Conservation (phyloP, 257 asterid species). For the Penstemon davidsonii region DNA sequence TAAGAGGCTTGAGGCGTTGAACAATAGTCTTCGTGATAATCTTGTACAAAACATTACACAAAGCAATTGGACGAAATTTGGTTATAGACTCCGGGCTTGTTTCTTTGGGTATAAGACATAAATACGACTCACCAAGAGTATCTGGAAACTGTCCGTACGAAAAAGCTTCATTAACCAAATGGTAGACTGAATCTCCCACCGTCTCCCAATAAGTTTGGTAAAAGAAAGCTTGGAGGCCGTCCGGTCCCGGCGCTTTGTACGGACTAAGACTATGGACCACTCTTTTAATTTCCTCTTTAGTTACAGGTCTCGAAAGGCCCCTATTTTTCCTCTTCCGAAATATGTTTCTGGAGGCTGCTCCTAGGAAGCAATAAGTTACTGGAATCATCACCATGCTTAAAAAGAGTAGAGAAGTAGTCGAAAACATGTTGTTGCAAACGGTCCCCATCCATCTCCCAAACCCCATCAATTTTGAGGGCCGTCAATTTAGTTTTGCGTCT, state of each 20-base stretch:
- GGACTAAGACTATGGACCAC: neutral
- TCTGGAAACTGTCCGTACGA: neutral
- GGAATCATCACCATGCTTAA: neutral
- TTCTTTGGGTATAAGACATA: neutral
- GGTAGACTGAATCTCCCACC: neutral
- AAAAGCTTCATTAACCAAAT: neutral
- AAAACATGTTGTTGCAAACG: neutral
- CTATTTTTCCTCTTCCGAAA: too few species aligned
- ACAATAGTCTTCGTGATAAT: neutral
- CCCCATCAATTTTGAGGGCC: neutral
- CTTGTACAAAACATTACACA: neutral
- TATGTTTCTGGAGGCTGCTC: too few species aligned
- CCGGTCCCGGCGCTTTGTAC: neutral
- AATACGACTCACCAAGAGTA: neutral
- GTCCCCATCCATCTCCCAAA: neutral
- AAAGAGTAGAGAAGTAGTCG: neutral
- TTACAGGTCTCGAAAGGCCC: too few species aligned
- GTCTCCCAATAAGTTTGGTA: neutral
- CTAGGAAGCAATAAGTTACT: neutral
- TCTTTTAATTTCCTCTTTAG: neutral
- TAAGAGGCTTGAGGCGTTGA: neutral
- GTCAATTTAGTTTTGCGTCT: neutral
- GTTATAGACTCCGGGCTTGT: neutral
- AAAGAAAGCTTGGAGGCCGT: neutral
- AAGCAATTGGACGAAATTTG: neutral